These are phyloP conservation scores for Syzygium aromaticum DNA, from an alignment of 345 rosid genomes.

Conservation along the genomic window DNA sequence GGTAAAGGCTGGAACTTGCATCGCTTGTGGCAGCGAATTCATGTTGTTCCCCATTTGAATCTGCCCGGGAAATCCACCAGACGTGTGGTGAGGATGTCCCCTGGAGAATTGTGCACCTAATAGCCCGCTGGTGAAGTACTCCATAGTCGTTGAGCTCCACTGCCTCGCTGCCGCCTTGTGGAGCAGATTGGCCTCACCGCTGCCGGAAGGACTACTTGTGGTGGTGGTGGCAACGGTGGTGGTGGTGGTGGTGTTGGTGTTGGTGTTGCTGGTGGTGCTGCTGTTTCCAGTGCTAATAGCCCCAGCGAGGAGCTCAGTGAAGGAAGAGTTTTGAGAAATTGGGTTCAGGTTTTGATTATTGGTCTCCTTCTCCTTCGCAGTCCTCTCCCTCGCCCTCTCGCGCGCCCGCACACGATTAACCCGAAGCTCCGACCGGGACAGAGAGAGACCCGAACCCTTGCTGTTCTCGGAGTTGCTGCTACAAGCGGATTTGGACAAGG, in stretches of 20 bases:
- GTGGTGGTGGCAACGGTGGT: background rate
- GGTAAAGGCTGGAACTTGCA: slow-evolving; percentile 16
- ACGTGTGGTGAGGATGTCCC: slow-evolving; percentile 14
- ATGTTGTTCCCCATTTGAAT: slow-evolving; percentile 13
- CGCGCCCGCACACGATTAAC: slow-evolving; percentile 53
- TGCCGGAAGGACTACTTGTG: slow-evolving; percentile 21
- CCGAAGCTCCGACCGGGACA: slow-evolving; percentile 56
- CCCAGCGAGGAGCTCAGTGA: slow-evolving; percentile 77
- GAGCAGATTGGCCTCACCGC: slow-evolving; percentile 26
- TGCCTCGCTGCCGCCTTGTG: slow-evolving; percentile 31
- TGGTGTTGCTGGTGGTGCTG: background rate
- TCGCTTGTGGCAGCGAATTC: background rate
- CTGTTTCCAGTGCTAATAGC: slow-evolving; percentile 30
- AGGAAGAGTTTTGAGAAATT: slow-evolving; percentile 47
- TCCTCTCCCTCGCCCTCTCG: slow-evolving; percentile 75
- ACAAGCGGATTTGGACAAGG: slow-evolving; percentile 81
- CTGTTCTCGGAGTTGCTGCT: slow-evolving; percentile 96
- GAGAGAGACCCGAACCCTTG: slow-evolving; percentile 69
- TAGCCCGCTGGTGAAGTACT: slow-evolving; percentile 44
- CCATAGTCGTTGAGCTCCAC: slow-evolving; percentile 62
- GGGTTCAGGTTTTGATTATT: slow-evolving; percentile 11
- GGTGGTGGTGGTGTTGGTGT: background rate
- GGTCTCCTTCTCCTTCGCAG: slow-evolving; percentile 72
- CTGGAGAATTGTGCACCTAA: slow-evolving; percentile 36
- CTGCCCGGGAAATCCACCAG: slow-evolving; percentile 31